Evolutionary conservation across 2,329 filamentous ascomycete species (phyloP).

Genomic region (Penicillium verrucosum): DNA sequence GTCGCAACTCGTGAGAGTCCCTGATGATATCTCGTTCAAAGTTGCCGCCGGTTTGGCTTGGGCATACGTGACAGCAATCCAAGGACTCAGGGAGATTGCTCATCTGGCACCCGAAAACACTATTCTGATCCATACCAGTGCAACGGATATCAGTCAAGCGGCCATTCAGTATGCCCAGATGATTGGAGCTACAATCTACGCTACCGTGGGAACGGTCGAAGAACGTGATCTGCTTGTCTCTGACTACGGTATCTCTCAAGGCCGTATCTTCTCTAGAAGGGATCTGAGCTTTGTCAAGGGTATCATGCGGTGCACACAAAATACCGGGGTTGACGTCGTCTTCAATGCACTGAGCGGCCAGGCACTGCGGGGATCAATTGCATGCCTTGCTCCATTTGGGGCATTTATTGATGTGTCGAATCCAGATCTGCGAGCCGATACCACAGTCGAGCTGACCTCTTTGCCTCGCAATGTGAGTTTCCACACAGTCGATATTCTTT

Average conservation of each 20-base stretch:
- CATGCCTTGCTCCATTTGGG: constrained; percentile 19
- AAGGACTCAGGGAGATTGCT: constrained; percentile 12
- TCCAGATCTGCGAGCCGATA: background rate
- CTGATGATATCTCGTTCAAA: constrained; percentile 6
- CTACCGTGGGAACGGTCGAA: constrained; percentile 14
- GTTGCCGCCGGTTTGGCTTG: constrained; percentile 12
- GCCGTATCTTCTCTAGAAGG: constrained; percentile 14
- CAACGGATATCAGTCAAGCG: constrained; percentile 18
- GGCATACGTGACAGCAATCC: constrained; percentile 9
- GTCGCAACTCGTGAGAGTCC: constrained; percentile 1
- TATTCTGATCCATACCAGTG: constrained; percentile 22
- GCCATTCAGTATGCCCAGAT: constrained; percentile 24
- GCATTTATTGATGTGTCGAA: constrained; percentile 14
- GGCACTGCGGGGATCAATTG: constrained; percentile 13
- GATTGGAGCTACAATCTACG: constrained; percentile 11
- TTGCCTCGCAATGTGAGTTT: constrained; percentile 11
- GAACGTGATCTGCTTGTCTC: constrained; percentile 10
- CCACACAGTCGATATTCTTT: constrained; percentile 11
- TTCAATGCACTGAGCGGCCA: constrained; percentile 19
- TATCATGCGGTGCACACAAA: constrained; percentile 16
- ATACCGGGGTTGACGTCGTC: constrained; percentile 18
- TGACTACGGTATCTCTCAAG: constrained; percentile 9
- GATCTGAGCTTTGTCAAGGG: constrained; percentile 13
- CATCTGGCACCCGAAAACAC: constrained; percentile 1
- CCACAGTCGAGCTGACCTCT: constrained; percentile 5